Evolutionary conservation across 2,329 filamentous ascomycete species (phyloP), one percentile per base, ranked within the genome.

Genomic region (Neofusicoccum sp.): DNA sequence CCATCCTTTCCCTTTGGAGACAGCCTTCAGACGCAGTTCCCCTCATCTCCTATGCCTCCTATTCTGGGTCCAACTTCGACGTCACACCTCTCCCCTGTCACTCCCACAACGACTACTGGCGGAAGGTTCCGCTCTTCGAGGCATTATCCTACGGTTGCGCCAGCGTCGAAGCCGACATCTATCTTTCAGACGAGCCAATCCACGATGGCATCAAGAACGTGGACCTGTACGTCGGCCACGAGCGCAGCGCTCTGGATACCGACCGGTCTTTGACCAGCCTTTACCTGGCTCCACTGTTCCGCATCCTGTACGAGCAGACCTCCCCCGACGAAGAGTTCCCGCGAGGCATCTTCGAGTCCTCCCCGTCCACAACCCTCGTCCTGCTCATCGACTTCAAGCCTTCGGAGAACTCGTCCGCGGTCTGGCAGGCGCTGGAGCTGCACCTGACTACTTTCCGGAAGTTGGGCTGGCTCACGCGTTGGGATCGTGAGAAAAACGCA

Each of bases 131-230:
- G 4, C 66, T 79, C 24, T 76, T 74, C 56, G 64, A 68, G 20
- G 76, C 77, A 2, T 65, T 79, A 0, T 69, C 70, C 4, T 71
- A 71, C n/a, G 77, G 77, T 28, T 76, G 73, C 61, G 57, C 65
- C 1, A 63, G 71, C 48, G 56, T 73, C 8, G 71, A 74, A 61
- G 71, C 71, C 20, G 72, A 73, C n/a, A 63, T 74, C 9, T 73
- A 68, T 68, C 49, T 54, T 30, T 20, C 36, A 9, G 30, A 26
- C n/a, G 16, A 36, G 3, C 8, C 7, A 26, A 8, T 30, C 14
- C 5, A 67, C 4, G 66, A 69, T 16, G 61, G 65, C 26, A 53
- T 57, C 33, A 16, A 16, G 9, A 30, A 34, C n/a, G 24, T 41
- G 3, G 66, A 72, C 31, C 65, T 74, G 8, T 66, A 67, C 4